Evolutionary conservation across 1,284 basidiomycete species (phyloP).

Genomic region (Ustilago trichophora): DNA sequence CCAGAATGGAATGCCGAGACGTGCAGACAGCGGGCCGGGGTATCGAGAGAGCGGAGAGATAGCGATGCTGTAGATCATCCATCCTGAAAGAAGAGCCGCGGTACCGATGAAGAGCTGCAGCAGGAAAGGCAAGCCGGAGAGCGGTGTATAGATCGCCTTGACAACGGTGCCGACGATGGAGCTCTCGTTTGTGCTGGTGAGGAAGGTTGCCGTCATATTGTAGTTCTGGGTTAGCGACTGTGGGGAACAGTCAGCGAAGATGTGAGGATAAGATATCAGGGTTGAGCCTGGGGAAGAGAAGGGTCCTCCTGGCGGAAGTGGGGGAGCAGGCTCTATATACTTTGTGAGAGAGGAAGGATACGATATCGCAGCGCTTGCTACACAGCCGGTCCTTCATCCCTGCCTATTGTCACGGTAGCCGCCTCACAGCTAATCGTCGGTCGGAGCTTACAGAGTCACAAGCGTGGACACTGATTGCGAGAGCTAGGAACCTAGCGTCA

Average conservation of each 20-base stretch:
- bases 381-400: no score
- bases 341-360: no score
- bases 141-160: conserved; percentile 10
- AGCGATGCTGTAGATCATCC: conserved; percentile 37
- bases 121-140: conserved; percentile 12
- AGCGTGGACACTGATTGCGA: no score
- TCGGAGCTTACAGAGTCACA: no score
- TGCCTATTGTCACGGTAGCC: no score
- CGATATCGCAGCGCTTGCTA: no score
- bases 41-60: conserved; percentile 45
- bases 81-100: conserved; percentile 8
- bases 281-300: conserved; percentile 14
- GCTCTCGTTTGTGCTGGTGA: conserved; percentile 9
- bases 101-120: conserved; percentile 13
- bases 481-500: no score
- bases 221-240: neutral
- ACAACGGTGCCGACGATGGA: conserved; percentile 20
- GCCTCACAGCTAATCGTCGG: no score
- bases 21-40: conserved; percentile 45
- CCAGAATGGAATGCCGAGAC: conserved; percentile 50
- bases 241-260: conserved; percentile 9
- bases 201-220: conserved; percentile 15
- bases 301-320: neutral
- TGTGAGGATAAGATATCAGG: neutral
- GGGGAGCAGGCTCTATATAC: conserved; percentile 8